These are phyloP conservation scores for Tuber melanosporum DNA, from an alignment of 495 filamentous ascomycete genomes.

Conservation along the genomic window DNA sequence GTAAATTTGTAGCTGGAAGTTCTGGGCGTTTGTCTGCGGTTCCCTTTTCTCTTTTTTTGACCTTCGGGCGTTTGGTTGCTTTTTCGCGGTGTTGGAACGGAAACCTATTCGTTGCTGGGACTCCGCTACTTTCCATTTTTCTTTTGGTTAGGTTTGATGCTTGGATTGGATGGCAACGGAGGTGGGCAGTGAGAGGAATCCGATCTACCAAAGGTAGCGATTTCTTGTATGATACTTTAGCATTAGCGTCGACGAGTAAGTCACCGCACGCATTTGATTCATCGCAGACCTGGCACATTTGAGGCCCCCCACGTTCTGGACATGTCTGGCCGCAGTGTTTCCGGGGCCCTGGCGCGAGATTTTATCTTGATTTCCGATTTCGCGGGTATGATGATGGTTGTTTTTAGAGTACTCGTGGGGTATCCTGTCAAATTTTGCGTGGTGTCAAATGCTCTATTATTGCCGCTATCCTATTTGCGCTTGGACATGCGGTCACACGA, in stretches of 20 bases:
- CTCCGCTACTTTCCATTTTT: not conserved
- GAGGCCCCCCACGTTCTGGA: not conserved
- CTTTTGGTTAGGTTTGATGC: not conserved
- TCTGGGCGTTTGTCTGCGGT: not conserved
- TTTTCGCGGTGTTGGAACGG: not conserved
- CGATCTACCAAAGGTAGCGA: not conserved
- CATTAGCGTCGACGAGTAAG: not conserved
- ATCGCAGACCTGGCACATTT: not conserved
- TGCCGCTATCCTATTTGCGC: too few species aligned
- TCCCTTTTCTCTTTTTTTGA: not conserved
- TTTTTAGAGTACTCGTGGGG: too few species aligned
- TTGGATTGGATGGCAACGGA: not conserved
- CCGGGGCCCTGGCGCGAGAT: not conserved
- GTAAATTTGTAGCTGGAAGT: not conserved
- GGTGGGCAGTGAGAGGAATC: too few species aligned
- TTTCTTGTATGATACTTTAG: not conserved
- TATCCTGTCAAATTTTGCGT: not conserved
- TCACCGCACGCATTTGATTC: not conserved
- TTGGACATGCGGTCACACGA: too few species aligned
- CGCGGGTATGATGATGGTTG: not conserved
- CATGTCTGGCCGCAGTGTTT: not conserved
- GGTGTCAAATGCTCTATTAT: not conserved
- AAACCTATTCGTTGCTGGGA: not conserved
- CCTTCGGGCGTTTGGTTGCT: slow-evolving; percentile 1
- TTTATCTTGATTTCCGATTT: not conserved